These are phyloP conservation scores for Boletus rubroflammeus DNA, from an alignment of 768 basidiomycete species.

Conservation along the genomic window DNA sequence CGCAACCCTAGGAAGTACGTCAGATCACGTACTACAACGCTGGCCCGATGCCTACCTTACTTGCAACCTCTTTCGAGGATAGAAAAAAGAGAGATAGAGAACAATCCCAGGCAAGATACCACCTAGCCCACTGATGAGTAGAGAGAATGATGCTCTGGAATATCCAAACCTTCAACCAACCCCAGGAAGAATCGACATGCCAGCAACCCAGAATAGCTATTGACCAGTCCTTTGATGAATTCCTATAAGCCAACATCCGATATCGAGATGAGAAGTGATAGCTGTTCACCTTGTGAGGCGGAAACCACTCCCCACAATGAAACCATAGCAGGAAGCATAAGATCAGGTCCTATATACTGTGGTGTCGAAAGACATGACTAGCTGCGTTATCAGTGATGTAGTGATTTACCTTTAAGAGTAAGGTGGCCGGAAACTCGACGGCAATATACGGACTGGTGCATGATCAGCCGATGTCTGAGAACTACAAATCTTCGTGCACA, in stretches of 20 bases:
- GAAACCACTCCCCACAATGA: conserved; percentile 62
- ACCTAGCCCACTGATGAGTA: conserved; percentile 31
- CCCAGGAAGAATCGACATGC: conserved; percentile 50
- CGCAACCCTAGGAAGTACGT: conserved; percentile 31
- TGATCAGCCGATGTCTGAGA: not conserved
- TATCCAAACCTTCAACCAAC: conserved; percentile 50
- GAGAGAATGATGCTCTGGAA: not conserved
- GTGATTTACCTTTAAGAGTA: conserved; percentile 46
- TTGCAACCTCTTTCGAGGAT: conserved; percentile 31
- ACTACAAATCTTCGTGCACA: not conserved
- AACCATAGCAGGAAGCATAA: conserved; percentile 58
- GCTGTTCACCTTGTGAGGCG: conserved; percentile 49
- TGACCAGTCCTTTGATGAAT: conserved; percentile 38
- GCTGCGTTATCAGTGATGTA: not conserved
- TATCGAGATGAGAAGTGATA: not conserved
- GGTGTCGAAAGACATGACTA: not conserved
- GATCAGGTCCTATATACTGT: conserved; percentile 47
- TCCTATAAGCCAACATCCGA: not conserved
- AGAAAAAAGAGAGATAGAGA: conserved; percentile 52
- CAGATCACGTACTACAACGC: conserved; percentile 1
- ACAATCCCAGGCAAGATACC: conserved; percentile 58
- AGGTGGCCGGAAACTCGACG: conserved; percentile 57
- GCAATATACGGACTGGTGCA: conserved; percentile 43
- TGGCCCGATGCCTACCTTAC: conserved; percentile 9
- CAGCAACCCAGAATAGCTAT: conserved; percentile 50